phyloP scores from a whole-genome alignment of 768 basidiomycete genomes.

The Tulasnella sp. region DNA sequence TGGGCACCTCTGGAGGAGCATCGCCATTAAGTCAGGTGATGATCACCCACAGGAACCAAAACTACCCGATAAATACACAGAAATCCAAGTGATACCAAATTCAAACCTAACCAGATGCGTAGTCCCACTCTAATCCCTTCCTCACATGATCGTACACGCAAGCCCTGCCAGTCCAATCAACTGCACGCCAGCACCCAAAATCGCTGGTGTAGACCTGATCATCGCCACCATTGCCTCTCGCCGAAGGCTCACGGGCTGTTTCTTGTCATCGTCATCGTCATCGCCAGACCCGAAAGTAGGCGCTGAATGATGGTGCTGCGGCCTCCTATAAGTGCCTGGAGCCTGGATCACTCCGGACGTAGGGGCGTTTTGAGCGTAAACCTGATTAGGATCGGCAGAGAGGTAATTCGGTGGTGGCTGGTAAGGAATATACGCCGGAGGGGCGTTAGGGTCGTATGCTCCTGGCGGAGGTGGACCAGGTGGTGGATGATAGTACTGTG shows the following conservation, averaged over 20 bases:
- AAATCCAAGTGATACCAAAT: background rate
- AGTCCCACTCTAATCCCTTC: background rate
- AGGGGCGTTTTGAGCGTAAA: background rate
- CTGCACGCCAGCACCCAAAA: conserved; percentile 11
- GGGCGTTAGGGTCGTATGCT: background rate
- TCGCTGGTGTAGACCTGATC: background rate
- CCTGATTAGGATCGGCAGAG: background rate
- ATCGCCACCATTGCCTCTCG: conserved; percentile 7
- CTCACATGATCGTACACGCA: conserved; percentile 16
- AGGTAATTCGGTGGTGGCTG: conserved; percentile 3
- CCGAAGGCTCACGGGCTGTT: background rate
- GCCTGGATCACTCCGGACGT: background rate
- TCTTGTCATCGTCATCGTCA: background rate
- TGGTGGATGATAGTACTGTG: background rate
- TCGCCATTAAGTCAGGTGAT: background rate
- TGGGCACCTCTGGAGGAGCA: background rate
- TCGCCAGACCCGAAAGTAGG: background rate
- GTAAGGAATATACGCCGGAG: conserved; percentile 1
- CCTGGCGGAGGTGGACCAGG: conserved; percentile 9
- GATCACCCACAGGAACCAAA: conserved; percentile 2
- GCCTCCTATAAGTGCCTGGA: background rate
- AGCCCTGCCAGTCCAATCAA: background rate
- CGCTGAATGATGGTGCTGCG: background rate
- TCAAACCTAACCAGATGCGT: background rate
- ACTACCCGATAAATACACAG: background rate